Evolutionary conservation across 768 basidiomycete species (phyloP), one percentile per base, ranked within the genome.

Genomic region (Daedaleopsis nitida): DNA sequence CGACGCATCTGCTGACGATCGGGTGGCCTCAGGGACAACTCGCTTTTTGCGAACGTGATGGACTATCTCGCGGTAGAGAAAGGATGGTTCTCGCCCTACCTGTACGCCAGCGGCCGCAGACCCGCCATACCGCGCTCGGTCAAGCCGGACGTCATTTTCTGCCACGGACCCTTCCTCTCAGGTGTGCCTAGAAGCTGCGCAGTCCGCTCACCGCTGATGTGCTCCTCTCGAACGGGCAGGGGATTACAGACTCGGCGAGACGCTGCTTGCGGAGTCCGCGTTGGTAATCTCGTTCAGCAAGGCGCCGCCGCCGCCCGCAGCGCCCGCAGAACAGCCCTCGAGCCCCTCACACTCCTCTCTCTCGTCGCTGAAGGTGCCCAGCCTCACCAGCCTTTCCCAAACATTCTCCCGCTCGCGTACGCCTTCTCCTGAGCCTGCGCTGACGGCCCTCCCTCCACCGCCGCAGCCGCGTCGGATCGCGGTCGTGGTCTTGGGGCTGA

Each of bases 51-150:
- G 39, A 75, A 77, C 9, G 83, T 89, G 19, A 86, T 81, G 65
- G 86, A 86, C 55, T 88, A 87, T 58, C 73, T 88, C 47, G 78
- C 84, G 3, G 74, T 84, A 4, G 82, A 85, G 71, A 86, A 87
- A 70, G 86, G 86, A 14, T 87, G 87, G 86, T 87, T 87, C 72
- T 83, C 81, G 13, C 86, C 86, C 0, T 86, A 87, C 68, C 75
- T 87, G 1, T 88, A 86, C 67, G 85, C 86, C 5, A 86, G 84
- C 58, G 78, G 77, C 3, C 79, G 83, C 11, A 72, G 86, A 50
- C 86, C 86, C 8, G 77, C 83, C 66, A 87, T 86, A 57, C 86
- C 83, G 1, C 77, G 86, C 43, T 77, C 78, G 23, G 83, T 87
- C 80, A 85, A 79, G 70, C 86, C 87, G 27, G 87, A 88, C 70